Base-by-base conservation (phyloP, 495 filamentous ascomycete genomes). In the Coniosporium apollinis region DNA sequence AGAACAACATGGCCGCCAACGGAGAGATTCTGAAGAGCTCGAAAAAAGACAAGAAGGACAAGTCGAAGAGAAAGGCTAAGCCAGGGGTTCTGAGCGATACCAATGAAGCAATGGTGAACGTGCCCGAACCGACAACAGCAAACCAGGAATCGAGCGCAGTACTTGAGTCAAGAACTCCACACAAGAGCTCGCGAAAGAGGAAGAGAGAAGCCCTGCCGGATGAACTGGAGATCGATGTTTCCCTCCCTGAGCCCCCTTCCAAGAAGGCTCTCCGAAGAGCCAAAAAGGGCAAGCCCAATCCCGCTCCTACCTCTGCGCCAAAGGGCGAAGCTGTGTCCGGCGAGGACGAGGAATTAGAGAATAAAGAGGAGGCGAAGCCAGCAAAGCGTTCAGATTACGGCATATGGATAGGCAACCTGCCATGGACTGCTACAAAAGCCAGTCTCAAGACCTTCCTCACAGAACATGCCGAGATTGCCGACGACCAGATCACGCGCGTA, bases 341-440 rank as follows among this genome's bases (percentile, higher is more conserved):
- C 8, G 25, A 41, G 1, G 21, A 14, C 15, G 25, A 41, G 11
- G 31, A 30, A 28, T 26, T 24, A 8, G 43, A 58, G 14, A 20
- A 36, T 13, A 34, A 54, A 33, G 24, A 24, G 30, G 26, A 34
- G 9, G 32, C 64, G 34, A 65, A 44, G 35, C 19, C 48, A 4
- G 33, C 42, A 6, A 70, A 76, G 39, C 77, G 82, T 32, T 82
- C 82, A 5, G 71, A 79, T 10, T 69, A 81, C 53, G 82, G 87
- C 22, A 67, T 96, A 35, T 99, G 89, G 89, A 83, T 99, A 42
- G 89, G 89, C 42, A 99, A 99, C 58, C 59, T 99, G 19, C 70
- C 73, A 9, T 99, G 82, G 62, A 68, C 67, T n/a, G 56, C 72
- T 20, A 86, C 74, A 34, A 72, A 77, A 42, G 58, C 65, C 6